Evolutionary conservation across 1,284 basidiomycete genomes (phyloP).

Genomic region (Termitomyces sp.): DNA sequence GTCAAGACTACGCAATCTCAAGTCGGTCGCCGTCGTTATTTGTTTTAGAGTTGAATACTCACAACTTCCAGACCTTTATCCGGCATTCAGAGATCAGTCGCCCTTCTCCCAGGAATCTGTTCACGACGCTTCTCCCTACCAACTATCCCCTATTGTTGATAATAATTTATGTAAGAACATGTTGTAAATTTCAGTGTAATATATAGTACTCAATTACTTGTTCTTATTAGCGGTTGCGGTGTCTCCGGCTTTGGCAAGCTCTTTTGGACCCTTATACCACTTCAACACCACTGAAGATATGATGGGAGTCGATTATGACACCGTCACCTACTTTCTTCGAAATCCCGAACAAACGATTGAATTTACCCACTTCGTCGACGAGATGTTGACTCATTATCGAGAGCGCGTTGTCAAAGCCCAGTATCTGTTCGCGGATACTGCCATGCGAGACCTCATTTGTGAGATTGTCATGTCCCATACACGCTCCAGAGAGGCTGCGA

Average conservation of each 20-base stretch:
- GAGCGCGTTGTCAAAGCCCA: conserved; percentile 54
- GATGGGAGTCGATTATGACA: not conserved
- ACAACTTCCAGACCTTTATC: conserved; percentile 14
- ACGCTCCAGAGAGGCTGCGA: conserved; percentile 50
- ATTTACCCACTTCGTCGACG: conserved; percentile 25
- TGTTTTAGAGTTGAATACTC: conserved; percentile 12
- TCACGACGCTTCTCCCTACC: conserved; percentile 22
- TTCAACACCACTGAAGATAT: not conserved
- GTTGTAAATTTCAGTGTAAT: conserved; percentile 59
- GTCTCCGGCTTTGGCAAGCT: conserved; percentile 21
- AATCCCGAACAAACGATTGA: conserved; percentile 18
- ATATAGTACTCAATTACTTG: conserved; percentile 61
- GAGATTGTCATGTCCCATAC: conserved; percentile 31
- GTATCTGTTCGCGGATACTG: conserved; percentile 56
- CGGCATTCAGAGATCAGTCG: conserved; percentile 14
- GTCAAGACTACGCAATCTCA: conserved; percentile 2
- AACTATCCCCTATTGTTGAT: conserved; percentile 24
- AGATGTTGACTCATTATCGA: conserved; percentile 41
- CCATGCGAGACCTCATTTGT: conserved; percentile 45
- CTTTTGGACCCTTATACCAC: conserved; percentile 19
- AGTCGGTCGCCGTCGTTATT: conserved; percentile 8
- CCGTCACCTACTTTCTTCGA: not conserved
- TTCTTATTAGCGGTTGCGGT: conserved; percentile 28
- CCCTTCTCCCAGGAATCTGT: conserved; percentile 21
- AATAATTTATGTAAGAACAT: conserved; percentile 63